Evolutionary conservation across 2,329 filamentous ascomycete genomes (phyloP), one percentile per base, ranked within the genome.

Genomic region (Diaporthe sp.): DNA sequence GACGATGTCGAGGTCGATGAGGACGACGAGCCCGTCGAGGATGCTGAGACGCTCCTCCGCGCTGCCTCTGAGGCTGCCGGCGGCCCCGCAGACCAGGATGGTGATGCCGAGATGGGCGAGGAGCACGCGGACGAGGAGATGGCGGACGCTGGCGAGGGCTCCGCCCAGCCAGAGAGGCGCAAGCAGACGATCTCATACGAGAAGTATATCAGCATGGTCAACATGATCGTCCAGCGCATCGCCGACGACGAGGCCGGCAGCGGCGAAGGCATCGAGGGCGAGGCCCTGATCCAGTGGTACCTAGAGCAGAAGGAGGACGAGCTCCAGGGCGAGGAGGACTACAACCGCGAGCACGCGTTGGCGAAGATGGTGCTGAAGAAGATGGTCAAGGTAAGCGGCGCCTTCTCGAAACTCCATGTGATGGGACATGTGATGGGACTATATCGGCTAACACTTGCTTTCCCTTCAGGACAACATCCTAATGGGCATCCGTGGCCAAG

Each of bases 1-100:
- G 97, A 99, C 80, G 97, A 99, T 80, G 92, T 99, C 22, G 96
- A 98, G 81, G 93, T 99, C 77, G 95, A 98, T 72, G 95, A 95
- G 4, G 84, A 84, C 19, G 72, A 77, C 39, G 75, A 77, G 10
- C 80, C 81, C n/a, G 83, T 75, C 75, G 87, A 86, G 77, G 87
- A 88, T 76, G 83, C 86, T 74, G 88, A 85, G 58, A 86, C 81
- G 3, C 85, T 90, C 12, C 79, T 85, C n/a, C 85, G 85, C 22
- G 87, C 86, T 17, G 86, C 86, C 4, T 86, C 88, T 19, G 88
- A 89, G 3, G 89, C 89, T 3, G 88, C 88, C 55, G 87, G 84
- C 0, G 89, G 86, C 55, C 85, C 84, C 65, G 83, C 84, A 31
- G 88, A 88, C 28, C 85, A 85, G 28, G 85, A 87, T 72, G 87